Evolutionary conservation across 1,284 basidiomycete species (phyloP).

Genomic region (Macrocystidia cucumis): DNA sequence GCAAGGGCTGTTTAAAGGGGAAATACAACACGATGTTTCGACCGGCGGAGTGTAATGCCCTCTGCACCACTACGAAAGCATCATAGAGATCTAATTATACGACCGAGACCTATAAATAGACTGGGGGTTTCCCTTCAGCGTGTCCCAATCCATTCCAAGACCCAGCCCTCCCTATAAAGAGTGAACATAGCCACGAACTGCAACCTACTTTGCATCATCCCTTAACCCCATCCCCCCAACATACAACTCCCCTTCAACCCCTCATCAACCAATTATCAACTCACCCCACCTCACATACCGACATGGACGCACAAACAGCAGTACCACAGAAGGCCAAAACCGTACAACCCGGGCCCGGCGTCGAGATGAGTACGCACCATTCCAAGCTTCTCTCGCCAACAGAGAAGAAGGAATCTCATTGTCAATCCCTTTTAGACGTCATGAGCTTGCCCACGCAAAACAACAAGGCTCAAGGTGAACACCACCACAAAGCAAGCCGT

Average conservation of each 20-base stretch:
- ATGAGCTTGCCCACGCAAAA: constrained; percentile 28
- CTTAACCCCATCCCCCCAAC: constrained; percentile 1
- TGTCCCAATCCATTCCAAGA: neutral
- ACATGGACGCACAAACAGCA: constrained; percentile 8
- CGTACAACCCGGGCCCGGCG: constrained; percentile 39
- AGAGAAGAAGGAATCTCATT: constrained; percentile 1
- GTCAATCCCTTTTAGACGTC: too few relatives aligned
- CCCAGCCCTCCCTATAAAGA: neutral
- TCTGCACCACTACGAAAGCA: neutral
- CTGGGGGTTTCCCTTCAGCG: neutral
- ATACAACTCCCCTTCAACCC: neutral
- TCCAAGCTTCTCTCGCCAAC: neutral
- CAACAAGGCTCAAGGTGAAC: constrained; percentile 16
- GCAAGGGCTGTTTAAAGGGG: too few relatives aligned
- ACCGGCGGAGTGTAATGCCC: neutral
- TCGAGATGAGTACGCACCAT: constrained; percentile 43
- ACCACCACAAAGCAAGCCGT: constrained; percentile 34
- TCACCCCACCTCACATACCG: neutral
- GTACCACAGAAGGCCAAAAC: constrained; percentile 29
- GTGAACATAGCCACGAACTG: neutral
- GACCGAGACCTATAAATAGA: neutral
- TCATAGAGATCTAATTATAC: neutral
- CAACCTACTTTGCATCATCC: neutral
- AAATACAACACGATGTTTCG: neutral
- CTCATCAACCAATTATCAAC: neutral